phyloP scores from a whole-genome alignment of 768 basidiomycete species.

The Coprinellus aureogranulatus region DNA sequence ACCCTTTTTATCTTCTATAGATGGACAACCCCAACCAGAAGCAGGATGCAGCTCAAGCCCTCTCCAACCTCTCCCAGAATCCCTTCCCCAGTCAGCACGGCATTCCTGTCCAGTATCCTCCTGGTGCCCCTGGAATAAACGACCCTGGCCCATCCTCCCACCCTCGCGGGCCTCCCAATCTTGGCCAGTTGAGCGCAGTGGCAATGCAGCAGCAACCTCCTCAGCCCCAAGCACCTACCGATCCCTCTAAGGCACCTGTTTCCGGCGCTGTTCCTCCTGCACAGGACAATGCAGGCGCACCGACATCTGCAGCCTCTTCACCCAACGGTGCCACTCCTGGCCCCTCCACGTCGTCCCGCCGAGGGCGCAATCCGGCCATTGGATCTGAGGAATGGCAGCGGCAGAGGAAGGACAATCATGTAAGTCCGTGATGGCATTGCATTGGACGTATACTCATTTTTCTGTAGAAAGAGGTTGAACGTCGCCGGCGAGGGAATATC shows the following conservation, averaged over 20 bases:
- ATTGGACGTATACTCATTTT: slow-evolving; percentile 1
- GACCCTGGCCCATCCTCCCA: slow-evolving; percentile 75
- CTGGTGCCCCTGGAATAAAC: slow-evolving; percentile 45
- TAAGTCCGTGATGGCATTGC: slow-evolving; percentile 33
- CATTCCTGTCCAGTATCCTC: slow-evolving; percentile 31
- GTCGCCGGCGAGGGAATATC: slow-evolving; percentile 90
- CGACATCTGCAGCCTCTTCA: slow-evolving; percentile 9
- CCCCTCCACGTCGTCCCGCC: slow-evolving; percentile 34
- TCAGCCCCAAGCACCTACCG: slow-evolving; percentile 16
- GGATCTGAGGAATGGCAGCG: slow-evolving; percentile 77
- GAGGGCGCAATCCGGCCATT: slow-evolving; percentile 62
- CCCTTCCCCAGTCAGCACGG: slow-evolving; percentile 32
- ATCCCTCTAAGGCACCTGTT: slow-evolving; percentile 1
- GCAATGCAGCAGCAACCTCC: slow-evolving; percentile 46
- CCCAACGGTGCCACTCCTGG: slow-evolving; percentile 22
- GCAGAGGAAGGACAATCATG: slow-evolving; percentile 81
- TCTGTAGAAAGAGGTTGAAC: slow-evolving; percentile 94
- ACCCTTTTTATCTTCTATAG: slow-evolving; percentile 27
- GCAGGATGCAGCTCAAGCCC: slow-evolving; percentile 60
- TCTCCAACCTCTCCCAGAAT: slow-evolving; percentile 51
- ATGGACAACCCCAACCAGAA: slow-evolving; percentile 49
- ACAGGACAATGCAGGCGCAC: slow-evolving; percentile 11
- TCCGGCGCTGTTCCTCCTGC: not conserved
- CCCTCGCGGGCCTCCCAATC: slow-evolving; percentile 63
- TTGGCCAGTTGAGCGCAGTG: slow-evolving; percentile 57